Percentiles rank a stretch among this genome's conserved stretches.
These are phyloP conservation scores for Meyerozyma smithsonii DNA, from an alignment of 1,139 yeast species.

Conservation along the genomic window DNA sequence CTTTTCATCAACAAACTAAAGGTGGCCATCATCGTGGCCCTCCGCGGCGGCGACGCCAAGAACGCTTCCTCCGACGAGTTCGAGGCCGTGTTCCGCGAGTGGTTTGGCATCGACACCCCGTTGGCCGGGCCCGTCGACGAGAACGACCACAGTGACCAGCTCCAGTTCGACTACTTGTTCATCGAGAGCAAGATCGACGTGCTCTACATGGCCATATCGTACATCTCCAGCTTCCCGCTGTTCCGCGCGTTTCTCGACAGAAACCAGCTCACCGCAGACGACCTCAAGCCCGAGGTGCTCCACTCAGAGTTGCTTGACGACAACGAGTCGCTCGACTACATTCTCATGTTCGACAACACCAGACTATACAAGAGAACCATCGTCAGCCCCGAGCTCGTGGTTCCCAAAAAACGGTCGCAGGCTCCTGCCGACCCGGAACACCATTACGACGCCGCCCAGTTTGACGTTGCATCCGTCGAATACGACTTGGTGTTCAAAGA, in stretches of 20 bases:
- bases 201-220: slow-evolving; percentile 36
- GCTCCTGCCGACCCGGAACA: slow-evolving; percentile 33
- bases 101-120: slow-evolving; percentile 39
- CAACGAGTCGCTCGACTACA: slow-evolving; percentile 26
- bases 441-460: slow-evolving; percentile 20
- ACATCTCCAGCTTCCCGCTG: slow-evolving; percentile 30
- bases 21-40: slow-evolving; percentile 33
- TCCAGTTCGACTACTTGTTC: slow-evolving; percentile 32
- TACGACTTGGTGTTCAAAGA: slow-evolving; percentile 32
- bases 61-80: slow-evolving; percentile 31
- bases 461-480: slow-evolving; percentile 26
- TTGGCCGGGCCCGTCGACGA: slow-evolving; percentile 29
- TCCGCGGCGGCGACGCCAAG: slow-evolving; percentile 21
- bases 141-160: slow-evolving; percentile 15
- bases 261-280: slow-evolving; percentile 27
- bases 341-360: slow-evolving; percentile 40
- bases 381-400: slow-evolving; percentile 24
- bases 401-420: slow-evolving; percentile 38
- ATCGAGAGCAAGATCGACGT: slow-evolving; percentile 45
- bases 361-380: slow-evolving; percentile 40
- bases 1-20: slow-evolving; percentile 40
- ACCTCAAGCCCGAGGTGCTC: slow-evolving; percentile 23
- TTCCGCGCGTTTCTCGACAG: slow-evolving; percentile 44
- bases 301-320: slow-evolving; percentile 14
- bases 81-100: slow-evolving; percentile 42